Conservation (phyloP, 2,329 filamentous ascomycete species). For the Arachnopeziza araneosa region DNA sequence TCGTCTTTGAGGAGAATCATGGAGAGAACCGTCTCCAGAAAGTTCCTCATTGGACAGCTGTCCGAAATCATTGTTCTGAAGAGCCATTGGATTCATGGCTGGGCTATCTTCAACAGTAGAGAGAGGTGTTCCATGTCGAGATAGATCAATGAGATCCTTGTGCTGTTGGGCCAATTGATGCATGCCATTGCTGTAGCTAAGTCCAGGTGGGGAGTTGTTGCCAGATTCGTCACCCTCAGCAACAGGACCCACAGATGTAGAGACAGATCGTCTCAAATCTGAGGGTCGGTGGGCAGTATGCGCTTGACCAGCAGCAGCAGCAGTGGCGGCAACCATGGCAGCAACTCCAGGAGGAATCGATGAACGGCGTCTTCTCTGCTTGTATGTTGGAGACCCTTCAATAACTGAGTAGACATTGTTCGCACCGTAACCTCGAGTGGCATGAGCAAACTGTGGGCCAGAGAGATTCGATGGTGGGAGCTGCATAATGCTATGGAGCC, state of each 20-base stretch:
- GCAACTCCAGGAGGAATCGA: conserved; percentile 79
- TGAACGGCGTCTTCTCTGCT: conserved; percentile 89
- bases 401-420: conserved; percentile 93
- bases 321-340: conserved; percentile 59
- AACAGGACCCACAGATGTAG: conserved; percentile 76
- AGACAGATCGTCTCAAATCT: conserved; percentile 86
- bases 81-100: conserved; percentile 61
- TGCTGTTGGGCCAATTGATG: conserved; percentile 65
- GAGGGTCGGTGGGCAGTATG: conserved; percentile 71
- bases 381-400: conserved; percentile 97
- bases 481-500: conserved; percentile 85
- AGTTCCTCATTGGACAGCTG: conserved; percentile 59
- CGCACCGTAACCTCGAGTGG: conserved; percentile 56
- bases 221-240: conserved; percentile 73
- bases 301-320: conserved; percentile 45
- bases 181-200: conserved; percentile 65
- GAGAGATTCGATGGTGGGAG: conserved; percentile 80
- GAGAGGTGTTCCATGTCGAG: conserved; percentile 84
- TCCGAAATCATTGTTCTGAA: conserved; percentile 66
- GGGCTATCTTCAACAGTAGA: conserved; percentile 80
- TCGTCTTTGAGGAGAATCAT: conserved; percentile 56
- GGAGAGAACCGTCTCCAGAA: conserved; percentile 51
- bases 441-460: conserved; percentile 71
- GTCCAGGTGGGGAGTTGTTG: conserved; percentile 72
- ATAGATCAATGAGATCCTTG: conserved; percentile 76